Base-by-base conservation (phyloP, 768 basidiomycete species). In the Boletus tomentosulus region DNA sequence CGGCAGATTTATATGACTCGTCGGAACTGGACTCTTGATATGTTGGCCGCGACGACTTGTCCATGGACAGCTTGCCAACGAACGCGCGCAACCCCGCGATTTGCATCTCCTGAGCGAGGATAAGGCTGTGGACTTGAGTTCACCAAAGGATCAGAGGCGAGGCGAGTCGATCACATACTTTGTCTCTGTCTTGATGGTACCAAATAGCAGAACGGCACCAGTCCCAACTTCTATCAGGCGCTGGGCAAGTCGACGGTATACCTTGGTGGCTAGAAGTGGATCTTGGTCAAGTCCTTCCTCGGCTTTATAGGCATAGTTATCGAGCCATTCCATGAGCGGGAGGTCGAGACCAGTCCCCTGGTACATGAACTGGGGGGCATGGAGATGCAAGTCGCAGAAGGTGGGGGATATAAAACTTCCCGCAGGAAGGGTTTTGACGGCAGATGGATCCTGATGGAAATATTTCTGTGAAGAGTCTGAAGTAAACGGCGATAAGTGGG, bases 31-130 rank as follows among this genome's bases (percentile, higher is more conserved):
- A 54, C 64, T 94, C 92, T 43, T 80, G 73, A 68, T 95, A 95
- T 1, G 85, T 79, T 0, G 83, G 78, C 1, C 84, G 77, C 6
- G 83, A 81, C 6, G 86, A 89, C 25, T 81, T 83, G 66, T 93
- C 91, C 92, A 94, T 94, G 0, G 90, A 91, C 11, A 96, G 73
- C 66, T 95, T 96, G 16, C 92, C 93, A n/a, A 96, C 78, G 57
- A 88, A 89, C 0, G 84, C 89, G 31, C 93, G 76, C 16, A 95
- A 59, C 5, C 93, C 91, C 19, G 79, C 80, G 0, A 69, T 61
- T 56, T 85, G 85, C 82, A 95, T 90, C 12, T 74, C 77, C 34
- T 83, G 72, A 4, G 92, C 92, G 0, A 96, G 80, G 25, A 93
- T 84, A 22, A 95, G 62, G 66, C 92, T 95, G 46, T 10, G 30